These are phyloP conservation scores for Podospora anserina DNA, from an alignment of 495 filamentous ascomycete genomes.

Conservation along the genomic window DNA sequence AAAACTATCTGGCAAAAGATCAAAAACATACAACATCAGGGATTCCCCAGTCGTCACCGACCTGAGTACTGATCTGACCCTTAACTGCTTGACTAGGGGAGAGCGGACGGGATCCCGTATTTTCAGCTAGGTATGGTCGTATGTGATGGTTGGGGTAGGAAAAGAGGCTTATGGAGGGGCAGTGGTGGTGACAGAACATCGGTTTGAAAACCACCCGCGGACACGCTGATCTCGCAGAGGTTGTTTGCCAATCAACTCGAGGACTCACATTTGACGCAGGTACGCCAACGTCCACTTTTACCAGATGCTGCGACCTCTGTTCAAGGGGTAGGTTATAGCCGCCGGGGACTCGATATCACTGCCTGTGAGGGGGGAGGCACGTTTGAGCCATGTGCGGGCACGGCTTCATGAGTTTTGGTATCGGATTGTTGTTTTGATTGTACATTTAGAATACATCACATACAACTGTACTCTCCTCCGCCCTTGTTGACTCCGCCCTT, in stretches of 20 bases:
- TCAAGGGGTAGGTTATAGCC: too few species aligned
- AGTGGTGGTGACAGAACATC: too few species aligned
- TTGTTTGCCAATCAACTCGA: too few species aligned
- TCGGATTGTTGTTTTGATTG: background rate
- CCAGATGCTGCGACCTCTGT: too few species aligned
- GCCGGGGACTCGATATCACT: too few species aligned
- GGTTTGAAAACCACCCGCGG: too few species aligned
- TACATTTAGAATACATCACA: conserved; percentile 1
- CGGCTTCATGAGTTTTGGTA: background rate
- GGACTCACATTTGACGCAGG: too few species aligned
- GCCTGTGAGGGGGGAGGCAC: too few species aligned
- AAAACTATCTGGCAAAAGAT: background rate
- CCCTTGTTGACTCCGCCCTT: background rate
- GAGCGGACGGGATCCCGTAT: conserved; percentile 53
- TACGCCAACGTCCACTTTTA: too few species aligned
- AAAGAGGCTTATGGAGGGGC: background rate
- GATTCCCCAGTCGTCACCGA: background rate
- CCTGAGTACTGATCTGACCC: background rate
- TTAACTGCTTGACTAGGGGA: conserved; percentile 34
- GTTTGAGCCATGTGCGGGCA: too few species aligned
- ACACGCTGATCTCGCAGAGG: too few species aligned
- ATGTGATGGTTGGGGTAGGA: conserved; percentile 21
- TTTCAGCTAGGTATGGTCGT: conserved; percentile 47
- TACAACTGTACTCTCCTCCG: background rate
- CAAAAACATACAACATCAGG: background rate